phyloP scores from a whole-genome alignment of 2,329 filamentous ascomycete species.

The Exophiala spinifera region DNA sequence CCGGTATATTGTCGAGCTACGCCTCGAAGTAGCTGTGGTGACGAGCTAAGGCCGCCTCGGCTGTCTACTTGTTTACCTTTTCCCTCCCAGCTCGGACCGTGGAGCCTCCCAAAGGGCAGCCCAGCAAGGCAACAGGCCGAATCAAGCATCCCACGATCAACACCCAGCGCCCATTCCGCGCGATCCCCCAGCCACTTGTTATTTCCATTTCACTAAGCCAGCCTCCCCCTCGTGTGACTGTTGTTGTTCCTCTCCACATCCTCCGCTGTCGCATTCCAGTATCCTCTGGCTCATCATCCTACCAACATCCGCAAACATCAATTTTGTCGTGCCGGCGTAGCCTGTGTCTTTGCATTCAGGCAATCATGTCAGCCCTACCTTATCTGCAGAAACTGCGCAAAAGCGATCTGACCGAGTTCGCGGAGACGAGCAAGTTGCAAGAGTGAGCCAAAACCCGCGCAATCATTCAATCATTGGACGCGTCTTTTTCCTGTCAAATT shows the following conservation, averaged over 20 bases:
- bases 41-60: not conserved
- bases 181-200: constrained; percentile 19
- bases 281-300: not conserved
- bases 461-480: constrained; percentile 4
- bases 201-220: constrained; percentile 14
- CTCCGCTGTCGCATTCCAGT: constrained; percentile 6
- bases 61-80: not conserved
- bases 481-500: constrained; percentile 15
- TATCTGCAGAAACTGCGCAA: constrained; percentile 83
- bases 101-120: no score
- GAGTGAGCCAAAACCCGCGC: constrained; percentile 57
- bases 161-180: not conserved
- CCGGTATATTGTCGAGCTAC: not conserved
- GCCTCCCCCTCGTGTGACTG: constrained; percentile 11
- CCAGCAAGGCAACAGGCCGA: no score
- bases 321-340: not conserved
- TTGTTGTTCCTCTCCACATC: constrained; percentile 6
- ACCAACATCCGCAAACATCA: not conserved
- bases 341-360: constrained; percentile 7
- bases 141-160: not conserved
- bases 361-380: constrained; percentile 60
- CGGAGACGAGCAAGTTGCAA: constrained; percentile 53
- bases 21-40: constrained; percentile 4
- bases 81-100: not conserved
- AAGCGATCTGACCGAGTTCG: constrained; percentile 71